Base-by-base conservation (phyloP, 306 rosid genomes). In the Dryas octopetala region DNA sequence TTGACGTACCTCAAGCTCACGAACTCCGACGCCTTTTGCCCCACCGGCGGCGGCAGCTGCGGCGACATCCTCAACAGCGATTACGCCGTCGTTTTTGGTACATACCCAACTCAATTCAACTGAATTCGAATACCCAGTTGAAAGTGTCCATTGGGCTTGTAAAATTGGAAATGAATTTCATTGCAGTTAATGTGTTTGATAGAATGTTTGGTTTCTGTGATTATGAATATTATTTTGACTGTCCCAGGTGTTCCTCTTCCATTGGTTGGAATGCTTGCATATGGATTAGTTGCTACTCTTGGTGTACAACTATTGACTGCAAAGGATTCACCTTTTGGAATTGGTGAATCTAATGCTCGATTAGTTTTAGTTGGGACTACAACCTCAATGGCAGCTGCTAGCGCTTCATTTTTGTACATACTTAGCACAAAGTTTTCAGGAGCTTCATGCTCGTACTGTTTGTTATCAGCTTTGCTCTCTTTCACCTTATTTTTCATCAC, bases 381-480 rank as follows among this genome's bases (percentile, higher is more conserved):
- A 48, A 83, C 92, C 48, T 95, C 99, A 19, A 90, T 95, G 97
- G 99, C 96, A 9, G 80, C 91, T 84, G 88, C 99, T 28, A 92
- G 97, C 88, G 90, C 89, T 2, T 92, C 83, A 72, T 90, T 95
- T 69, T 67, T 95, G 73, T 95, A 87, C 90, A 84, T 90, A 82
- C 83, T 95, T n/a, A 74, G 83, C 77, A 83, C 97, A 0, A 52
- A 75, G 14, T 88, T 92, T 80, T 55, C 93, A 0, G 91, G 87
- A 38, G 85, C 91, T 16, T 82, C 97, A 41, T 95, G 97, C 75
- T 71, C 87, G 1, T 95, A 95, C 73, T 92, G 97, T 46, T 79
- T 92, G 71, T 48, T 89, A 28, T 95, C 97, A 1, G 98, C 86
- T 62, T 54, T 91, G 59, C 79, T 95, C 73, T 91, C 98, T 0